phyloP scores from a whole-genome alignment of 2,329 filamentous ascomycete genomes.

The Aspergillus quadricinctus region DNA sequence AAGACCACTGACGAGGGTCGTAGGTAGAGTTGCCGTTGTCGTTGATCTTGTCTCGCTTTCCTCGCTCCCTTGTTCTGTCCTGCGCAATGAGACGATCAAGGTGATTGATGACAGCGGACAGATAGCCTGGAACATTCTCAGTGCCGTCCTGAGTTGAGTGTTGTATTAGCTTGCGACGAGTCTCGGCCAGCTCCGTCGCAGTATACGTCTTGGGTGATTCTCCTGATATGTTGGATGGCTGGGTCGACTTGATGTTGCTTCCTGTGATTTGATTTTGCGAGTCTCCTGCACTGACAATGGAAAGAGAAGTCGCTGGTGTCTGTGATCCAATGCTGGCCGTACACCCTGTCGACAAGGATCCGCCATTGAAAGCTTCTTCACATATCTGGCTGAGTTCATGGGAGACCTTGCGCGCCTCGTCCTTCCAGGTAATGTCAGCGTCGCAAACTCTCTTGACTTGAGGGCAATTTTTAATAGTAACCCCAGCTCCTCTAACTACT shows the following conservation, averaged over 20 bases:
- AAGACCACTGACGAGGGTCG: conserved; percentile 15
- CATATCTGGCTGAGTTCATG: conserved; percentile 82
- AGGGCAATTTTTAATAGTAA: conserved; percentile 24
- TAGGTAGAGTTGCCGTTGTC: conserved; percentile 5
- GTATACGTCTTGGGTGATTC: conserved; percentile 51
- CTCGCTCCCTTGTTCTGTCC: conserved; percentile 16
- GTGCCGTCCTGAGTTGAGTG: conserved; percentile 44
- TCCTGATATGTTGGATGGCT: conserved; percentile 31
- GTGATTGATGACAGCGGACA: conserved; percentile 58
- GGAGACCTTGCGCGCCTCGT: conserved; percentile 79
- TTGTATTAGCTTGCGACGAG: conserved; percentile 53
- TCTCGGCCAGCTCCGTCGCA: conserved; percentile 54
- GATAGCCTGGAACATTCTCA: conserved; percentile 45
- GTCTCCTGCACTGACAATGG: conserved; percentile 28
- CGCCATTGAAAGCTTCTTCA: conserved; percentile 84
- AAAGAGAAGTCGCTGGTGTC: conserved; percentile 49
- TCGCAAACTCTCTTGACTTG: conserved; percentile 40
- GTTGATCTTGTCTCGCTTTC: not conserved
- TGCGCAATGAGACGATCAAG: conserved; percentile 54
- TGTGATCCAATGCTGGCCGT: conserved; percentile 45
- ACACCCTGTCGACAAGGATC: conserved; percentile 49
- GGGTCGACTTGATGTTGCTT: conserved; percentile 33
- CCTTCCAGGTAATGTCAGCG: conserved; percentile 56
- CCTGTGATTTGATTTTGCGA: conserved; percentile 12
- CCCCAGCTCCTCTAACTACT: conserved; percentile 30